Conservation (phyloP, 768 basidiomycete genomes). For the Chalciporus chontae region DNA sequence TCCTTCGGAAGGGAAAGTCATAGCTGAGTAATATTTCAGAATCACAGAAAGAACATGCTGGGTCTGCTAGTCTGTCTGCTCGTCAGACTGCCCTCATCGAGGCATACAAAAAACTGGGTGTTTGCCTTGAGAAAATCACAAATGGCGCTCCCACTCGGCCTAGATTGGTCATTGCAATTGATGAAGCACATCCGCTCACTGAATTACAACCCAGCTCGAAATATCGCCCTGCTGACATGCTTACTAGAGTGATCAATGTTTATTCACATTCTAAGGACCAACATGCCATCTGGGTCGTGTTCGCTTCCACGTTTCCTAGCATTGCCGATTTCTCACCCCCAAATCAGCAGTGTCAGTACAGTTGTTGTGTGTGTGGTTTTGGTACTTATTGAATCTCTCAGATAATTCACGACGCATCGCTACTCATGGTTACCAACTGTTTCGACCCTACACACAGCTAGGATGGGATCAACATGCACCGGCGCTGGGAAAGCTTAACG, state of each 20-base stretch:
- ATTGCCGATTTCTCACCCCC: slow-evolving; percentile 7
- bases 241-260: slow-evolving; percentile 1
- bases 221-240: slow-evolving; percentile 6
- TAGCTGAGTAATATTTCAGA: too few species aligned
- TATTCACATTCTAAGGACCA: slow-evolving; percentile 1
- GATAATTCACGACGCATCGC: slow-evolving; percentile 5
- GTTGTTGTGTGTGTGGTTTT: too few species aligned
- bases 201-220: neutral
- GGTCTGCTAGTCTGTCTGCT: too few species aligned
- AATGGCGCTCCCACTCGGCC: neutral
- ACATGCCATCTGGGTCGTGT: slow-evolving; percentile 14
- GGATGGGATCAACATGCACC: slow-evolving; percentile 17
- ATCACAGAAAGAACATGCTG: too few species aligned
- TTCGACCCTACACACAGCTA: slow-evolving; percentile 6
- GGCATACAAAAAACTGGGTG: too few species aligned
- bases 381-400: neutral
- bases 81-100: too few species aligned
- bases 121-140: neutral
- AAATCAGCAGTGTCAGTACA: neutral
- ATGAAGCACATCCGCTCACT: slow-evolving; percentile 11
- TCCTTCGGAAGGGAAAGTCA: too few species aligned
- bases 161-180: slow-evolving; percentile 15
- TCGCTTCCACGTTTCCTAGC: slow-evolving; percentile 14
- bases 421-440: neutral
- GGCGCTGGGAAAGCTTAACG: neutral